These are phyloP conservation scores for Clarireedia homoeocarpa DNA, from an alignment of 2,329 filamentous ascomycete genomes.

Conservation along the genomic window DNA sequence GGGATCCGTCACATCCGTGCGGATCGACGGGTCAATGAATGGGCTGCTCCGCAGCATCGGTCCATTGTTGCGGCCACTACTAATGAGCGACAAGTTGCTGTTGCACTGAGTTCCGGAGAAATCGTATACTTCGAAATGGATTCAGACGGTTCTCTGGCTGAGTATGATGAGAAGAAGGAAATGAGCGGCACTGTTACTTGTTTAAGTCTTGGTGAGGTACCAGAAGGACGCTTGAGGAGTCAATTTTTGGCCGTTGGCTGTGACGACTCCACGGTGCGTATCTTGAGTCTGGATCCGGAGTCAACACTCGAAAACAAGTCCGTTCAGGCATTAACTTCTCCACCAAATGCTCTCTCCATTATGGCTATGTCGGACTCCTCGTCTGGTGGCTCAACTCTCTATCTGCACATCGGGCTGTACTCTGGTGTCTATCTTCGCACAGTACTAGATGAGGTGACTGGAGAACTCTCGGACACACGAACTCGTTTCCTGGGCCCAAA, in stretches of 20 bases:
- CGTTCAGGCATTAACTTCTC: conserved; percentile 85
- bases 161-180: conserved; percentile 91
- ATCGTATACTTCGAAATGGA: conserved; percentile 99
- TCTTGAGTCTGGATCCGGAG: conserved; percentile 83
- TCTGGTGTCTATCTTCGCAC: conserved; percentile 95
- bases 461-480: conserved; percentile 88
- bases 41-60: conserved; percentile 86
- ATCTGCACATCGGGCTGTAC: conserved; percentile 90
- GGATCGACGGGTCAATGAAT: conserved; percentile 75
- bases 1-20: conserved; percentile 86
- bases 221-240: conserved; percentile 80
- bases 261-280: conserved; percentile 91
- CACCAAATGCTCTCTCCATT: conserved; percentile 81
- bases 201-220: conserved; percentile 87
- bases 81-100: conserved; percentile 86
- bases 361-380: conserved; percentile 95
- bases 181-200: conserved; percentile 95
- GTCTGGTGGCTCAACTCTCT: conserved; percentile 79
- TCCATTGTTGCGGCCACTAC: conserved; percentile 92
- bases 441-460: conserved; percentile 89
- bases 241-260: conserved; percentile 94
- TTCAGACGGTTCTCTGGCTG: conserved; percentile 77
- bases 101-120: conserved; percentile 90
- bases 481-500: conserved; percentile 92
- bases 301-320: conserved; percentile 89